These are phyloP conservation scores for Furcasterigmium sp. DNA, from an alignment of 2,329 filamentous ascomycete species.

Conservation along the genomic window DNA sequence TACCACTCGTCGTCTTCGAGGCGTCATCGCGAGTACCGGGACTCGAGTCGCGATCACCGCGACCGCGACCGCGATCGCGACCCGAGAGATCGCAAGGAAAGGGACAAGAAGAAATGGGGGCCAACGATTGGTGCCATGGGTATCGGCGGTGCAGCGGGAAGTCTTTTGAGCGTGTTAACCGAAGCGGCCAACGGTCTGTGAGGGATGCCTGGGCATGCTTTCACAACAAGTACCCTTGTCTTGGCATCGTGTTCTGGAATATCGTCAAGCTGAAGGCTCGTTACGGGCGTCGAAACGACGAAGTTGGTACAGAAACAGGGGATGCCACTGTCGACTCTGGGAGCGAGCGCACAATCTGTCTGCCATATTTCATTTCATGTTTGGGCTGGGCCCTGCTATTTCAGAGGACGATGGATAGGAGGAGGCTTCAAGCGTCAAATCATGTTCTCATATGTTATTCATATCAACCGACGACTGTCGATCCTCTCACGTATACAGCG, in stretches of 20 bases:
- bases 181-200: constrained; percentile 42
- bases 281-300: too few species aligned
- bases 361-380: too few species aligned
- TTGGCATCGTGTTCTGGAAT: too few species aligned
- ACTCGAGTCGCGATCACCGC: constrained; percentile 27
- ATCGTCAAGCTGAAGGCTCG: too few species aligned
- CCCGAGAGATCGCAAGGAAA: constrained; percentile 21
- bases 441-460: background rate
- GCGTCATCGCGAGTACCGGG: constrained; percentile 27
- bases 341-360: too few species aligned
- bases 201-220: background rate
- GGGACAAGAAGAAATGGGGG: constrained; percentile 34
- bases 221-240: too few species aligned
- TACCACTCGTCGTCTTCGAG: constrained; percentile 30
- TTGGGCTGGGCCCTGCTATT: too few species aligned
- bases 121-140: constrained; percentile 53
- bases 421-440: too few species aligned
- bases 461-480: background rate
- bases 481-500: too few species aligned
- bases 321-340: too few species aligned
- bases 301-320: too few species aligned
- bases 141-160: constrained; percentile 56
- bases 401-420: background rate
- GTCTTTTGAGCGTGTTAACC: constrained; percentile 50
- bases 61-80: constrained; percentile 21